Evolutionary conservation across 345 rosid species (phyloP), one percentile per base, ranked within the genome.

Genomic region (Euphorbia pulcherrima): DNA sequence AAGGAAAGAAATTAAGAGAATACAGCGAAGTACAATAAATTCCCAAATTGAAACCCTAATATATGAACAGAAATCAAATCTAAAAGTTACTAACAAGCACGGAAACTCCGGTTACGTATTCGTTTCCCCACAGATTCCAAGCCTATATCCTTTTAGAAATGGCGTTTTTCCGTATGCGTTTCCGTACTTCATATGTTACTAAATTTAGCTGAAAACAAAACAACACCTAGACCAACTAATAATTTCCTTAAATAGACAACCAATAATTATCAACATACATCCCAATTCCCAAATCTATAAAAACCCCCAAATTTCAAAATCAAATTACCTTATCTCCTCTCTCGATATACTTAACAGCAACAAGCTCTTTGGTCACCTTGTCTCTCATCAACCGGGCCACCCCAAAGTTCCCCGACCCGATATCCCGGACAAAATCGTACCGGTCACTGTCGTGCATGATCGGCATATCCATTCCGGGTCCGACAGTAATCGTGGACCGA

Each of bases 361-460:
- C 76, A 40, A 76, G 79, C 27, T 76, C 76, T 47, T 62, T 76
- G 48, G 76, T 76, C 8, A 76, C 37, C 56, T 76, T 76, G 58
- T 76, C 79, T 40, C 66, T 55, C 79, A 76, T 76, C 27, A 76
- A 44, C 21, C 79, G n/a, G 5, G 79, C 79, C 1, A 75, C 79
- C 3, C 75, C 79, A 68, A 75, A 75, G 54, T 75, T 75, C 3
- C 79, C 75, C 8, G 76, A 62, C 48, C 79, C 79, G 39, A 76
- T 76, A 62, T 76, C 75, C 29, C 76, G 62, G 50, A 76, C 70
- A 40, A 76, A 68, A 58, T 76, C 79, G 73, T 76, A 76, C 28
- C 79, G 79, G 69, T 76, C 79, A 63, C 79, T 76, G 28, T 76
- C 79, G 54, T 76, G 79, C 79, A 76, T 71, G 76, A 76, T 76